Evolutionary conservation across 192 early-diverging fungal genomes (phyloP).

Genomic region (Thamnidium elegans): DNA sequence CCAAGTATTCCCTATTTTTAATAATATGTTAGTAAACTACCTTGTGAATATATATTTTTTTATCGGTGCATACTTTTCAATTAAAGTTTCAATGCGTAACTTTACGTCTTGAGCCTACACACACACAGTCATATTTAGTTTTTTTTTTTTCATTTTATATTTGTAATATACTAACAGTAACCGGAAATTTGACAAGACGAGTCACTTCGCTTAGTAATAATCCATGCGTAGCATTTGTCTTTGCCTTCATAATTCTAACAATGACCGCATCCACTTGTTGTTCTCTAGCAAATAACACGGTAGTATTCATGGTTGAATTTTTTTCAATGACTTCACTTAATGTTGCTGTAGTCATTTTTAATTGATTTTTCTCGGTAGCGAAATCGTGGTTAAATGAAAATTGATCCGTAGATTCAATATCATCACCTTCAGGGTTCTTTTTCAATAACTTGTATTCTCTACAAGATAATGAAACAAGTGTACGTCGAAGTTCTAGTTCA

Average conservation of each 20-base stretch:
- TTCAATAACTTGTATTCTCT: constrained; percentile 77
- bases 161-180: constrained; percentile 39
- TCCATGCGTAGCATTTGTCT: constrained; percentile 68
- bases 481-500: constrained; percentile 74
- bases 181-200: constrained; percentile 57
- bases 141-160: constrained; percentile 60
- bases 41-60: neutral
- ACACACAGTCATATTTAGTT: constrained; percentile 20
- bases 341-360: constrained; percentile 73
- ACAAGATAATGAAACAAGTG: constrained; percentile 84
- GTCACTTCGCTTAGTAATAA: constrained; percentile 68
- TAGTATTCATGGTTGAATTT: constrained; percentile 64
- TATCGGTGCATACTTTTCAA: constrained; percentile 19
- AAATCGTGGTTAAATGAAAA: constrained; percentile 65
- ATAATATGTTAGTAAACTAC: neutral
- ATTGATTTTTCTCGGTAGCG: constrained; percentile 54
- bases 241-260: constrained; percentile 83
- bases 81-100: constrained; percentile 28
- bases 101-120: constrained; percentile 25
- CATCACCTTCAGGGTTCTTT: constrained; percentile 64
- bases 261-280: constrained; percentile 78
- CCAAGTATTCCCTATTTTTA: constrained; percentile 25
- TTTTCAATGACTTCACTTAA: constrained; percentile 67
- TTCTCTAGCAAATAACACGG: constrained; percentile 73
- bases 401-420: constrained; percentile 52